phyloP scores from a whole-genome alignment of 768 basidiomycete species.

The Brasilioporus rufonigricans region DNA sequence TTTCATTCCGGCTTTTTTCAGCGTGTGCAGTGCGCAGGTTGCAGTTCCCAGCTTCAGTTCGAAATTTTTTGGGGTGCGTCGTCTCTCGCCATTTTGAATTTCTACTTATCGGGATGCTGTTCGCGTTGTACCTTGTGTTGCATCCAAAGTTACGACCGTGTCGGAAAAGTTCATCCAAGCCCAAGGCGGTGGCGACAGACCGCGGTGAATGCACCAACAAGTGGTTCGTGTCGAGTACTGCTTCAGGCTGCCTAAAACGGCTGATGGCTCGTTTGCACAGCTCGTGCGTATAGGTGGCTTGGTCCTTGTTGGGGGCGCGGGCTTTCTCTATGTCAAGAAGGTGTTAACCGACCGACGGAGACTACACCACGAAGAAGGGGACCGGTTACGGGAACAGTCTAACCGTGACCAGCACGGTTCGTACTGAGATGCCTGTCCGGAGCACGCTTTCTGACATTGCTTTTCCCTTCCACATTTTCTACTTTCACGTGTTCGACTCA shows the following conservation, averaged over 20 bases:
- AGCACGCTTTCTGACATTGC: conserved; percentile 10
- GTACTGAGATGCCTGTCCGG: neutral
- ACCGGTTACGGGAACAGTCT: conserved; percentile 12
- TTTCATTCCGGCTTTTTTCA: conserved; percentile 1
- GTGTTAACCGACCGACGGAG: conserved; percentile 26
- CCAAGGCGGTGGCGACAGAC: neutral
- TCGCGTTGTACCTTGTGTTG: too few species aligned
- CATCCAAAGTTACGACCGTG: neutral
- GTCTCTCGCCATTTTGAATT: neutral
- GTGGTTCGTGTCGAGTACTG: conserved; percentile 11
- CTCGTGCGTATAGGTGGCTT: conserved; percentile 26
- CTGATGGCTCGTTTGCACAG: conserved; percentile 8
- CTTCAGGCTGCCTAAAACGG: neutral
- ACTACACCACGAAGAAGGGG: conserved; percentile 19
- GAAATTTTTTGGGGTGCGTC: conserved; percentile 11
- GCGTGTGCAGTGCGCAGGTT: too few species aligned
- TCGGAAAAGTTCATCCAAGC: neutral
- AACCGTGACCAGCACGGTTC: neutral
- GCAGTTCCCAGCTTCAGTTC: conserved; percentile 13
- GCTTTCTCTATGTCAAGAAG: conserved; percentile 32
- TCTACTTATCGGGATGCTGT: neutral
- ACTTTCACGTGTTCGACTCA: neutral
- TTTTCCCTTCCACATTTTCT: too few species aligned
- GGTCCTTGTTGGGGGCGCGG: conserved; percentile 27
- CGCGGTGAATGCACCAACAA: conserved; percentile 17